These are phyloP conservation scores for Hamamelis virginiana DNA, from an alignment of 164 flowering plant genomes.

Conservation along the genomic window DNA sequence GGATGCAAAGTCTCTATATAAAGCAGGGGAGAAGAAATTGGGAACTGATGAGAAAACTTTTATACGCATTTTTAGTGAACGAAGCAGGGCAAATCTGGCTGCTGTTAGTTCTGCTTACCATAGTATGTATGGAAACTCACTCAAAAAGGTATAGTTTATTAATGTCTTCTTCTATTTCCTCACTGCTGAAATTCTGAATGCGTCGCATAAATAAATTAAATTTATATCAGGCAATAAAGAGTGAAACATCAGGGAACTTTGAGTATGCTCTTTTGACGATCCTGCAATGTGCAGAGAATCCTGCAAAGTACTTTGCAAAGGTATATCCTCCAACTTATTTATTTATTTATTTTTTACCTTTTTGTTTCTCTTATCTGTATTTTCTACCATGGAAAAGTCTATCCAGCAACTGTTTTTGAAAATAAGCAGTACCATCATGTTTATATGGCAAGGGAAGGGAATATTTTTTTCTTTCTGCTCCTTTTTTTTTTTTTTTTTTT, in stretches of 20 bases:
- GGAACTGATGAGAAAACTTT: conserved; percentile 72
- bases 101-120: conserved; percentile 55
- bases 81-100: conserved; percentile 73
- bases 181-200: neutral
- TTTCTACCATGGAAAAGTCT: no score
- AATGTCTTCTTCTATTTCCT: neutral
- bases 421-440: no score
- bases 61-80: conserved; percentile 57
- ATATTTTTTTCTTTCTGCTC: no score
- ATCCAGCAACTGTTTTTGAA: no score
- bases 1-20: conserved; percentile 64
- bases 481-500: no score
- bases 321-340: conserved; percentile 32
- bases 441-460: no score
- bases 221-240: conserved; percentile 59
- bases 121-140: conserved; percentile 41
- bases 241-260: conserved; percentile 73
- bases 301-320: conserved; percentile 69
- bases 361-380: no score
- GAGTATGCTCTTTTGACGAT: conserved; percentile 60
- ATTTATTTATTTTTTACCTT: neutral
- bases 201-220: neutral
- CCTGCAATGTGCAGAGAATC: conserved; percentile 59
- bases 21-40: conserved; percentile 68
- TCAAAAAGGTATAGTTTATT: conserved; percentile 48